Base-by-base conservation (phyloP, 805 yeast genomes). In the Kluyveromyces nonfermentans region DNA sequence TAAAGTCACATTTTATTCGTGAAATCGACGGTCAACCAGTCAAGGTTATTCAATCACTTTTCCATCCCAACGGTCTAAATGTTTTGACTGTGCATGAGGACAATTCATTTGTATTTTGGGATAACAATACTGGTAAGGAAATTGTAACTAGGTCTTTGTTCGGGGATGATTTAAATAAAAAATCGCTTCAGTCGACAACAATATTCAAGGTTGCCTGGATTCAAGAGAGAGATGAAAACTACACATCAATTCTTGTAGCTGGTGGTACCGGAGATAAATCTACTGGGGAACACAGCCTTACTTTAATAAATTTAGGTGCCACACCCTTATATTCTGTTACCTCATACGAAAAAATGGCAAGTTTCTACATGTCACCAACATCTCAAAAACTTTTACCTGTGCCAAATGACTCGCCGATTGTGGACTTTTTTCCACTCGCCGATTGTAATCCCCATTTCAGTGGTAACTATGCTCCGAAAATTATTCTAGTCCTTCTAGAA, bases 61-160 rank as follows among this genome's bases (percentile, higher is more conserved):
- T 85, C 77, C 97, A 90, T 62, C 98, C 99, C 2, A 87, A 87
- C 57, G 96, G 97, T 0, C 72, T 88, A 37, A 95, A 89, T 57
- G 65, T 86, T 3, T 72, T 85, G 17, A 81, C 96, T 0, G 73
- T 78, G 2, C 94, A 90, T 61, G 79, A 69, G 18, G 96, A 89
- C 56, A 90, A 90, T 43, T 75, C 94, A 0, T 55, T 93, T 32
- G 95, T 78, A 1, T 93, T 93, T 57, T 93, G 97, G 97, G 98
- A 93, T 62, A 83, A 86, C 1, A 72, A 78, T 28, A 80, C 80
- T 32, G 96, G 94, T 0, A 75, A 77, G 14, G 64, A 78, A 36
- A 68, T 93, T 12, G 80, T 80, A 43, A 93, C 96, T 1, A 73
- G 97, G 51, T 74, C 85, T 1, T 48, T 82, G 4, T 73, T 74